phyloP scores from a whole-genome alignment of 352 stramenopile genomes.

The Phytophthora pistaciae region DNA sequence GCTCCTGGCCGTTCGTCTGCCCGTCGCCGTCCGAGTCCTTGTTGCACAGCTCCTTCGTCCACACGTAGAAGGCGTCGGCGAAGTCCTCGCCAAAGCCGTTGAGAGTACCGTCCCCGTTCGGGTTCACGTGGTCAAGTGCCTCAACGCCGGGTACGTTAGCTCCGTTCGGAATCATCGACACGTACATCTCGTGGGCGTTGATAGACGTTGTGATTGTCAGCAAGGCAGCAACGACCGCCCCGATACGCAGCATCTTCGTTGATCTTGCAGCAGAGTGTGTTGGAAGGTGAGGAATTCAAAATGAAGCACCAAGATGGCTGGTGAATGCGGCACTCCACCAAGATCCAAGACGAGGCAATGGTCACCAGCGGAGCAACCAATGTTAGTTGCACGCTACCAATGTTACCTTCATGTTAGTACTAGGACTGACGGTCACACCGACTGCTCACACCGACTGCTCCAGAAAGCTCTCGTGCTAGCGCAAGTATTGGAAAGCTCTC shows the following conservation, averaged over 20 bases:
- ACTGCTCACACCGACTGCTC: too few species aligned
- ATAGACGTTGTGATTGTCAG: background rate
- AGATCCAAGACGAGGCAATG: background rate
- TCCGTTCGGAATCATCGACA: constrained; percentile 51
- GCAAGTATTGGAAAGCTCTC: constrained; percentile 3
- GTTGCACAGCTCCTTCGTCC: constrained; percentile 60
- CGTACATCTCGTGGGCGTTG: constrained; percentile 6
- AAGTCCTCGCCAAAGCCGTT: constrained; percentile 74
- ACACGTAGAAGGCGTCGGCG: constrained; percentile 39
- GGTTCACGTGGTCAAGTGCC: constrained; percentile 53
- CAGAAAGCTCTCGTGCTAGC: background rate
- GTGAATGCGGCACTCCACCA: background rate
- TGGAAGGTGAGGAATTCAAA: background rate
- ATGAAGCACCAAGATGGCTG: background rate
- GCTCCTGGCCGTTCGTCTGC: constrained; percentile 77
- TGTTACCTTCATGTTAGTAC: background rate
- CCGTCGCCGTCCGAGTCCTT: constrained; percentile 45
- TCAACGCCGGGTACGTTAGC: constrained; percentile 33
- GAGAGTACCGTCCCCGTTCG: constrained; percentile 36
- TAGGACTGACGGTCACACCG: background rate
- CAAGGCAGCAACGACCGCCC: background rate
- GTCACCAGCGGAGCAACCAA: background rate
- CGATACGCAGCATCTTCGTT: background rate
- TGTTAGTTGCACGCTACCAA: constrained; percentile 6
- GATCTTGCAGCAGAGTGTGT: background rate